A percentile compares a stretch with the other conserved stretches of the same genome.
Conservation (phyloP, 306 rosid species). For the Macrotyloma uniflorum region DNA sequence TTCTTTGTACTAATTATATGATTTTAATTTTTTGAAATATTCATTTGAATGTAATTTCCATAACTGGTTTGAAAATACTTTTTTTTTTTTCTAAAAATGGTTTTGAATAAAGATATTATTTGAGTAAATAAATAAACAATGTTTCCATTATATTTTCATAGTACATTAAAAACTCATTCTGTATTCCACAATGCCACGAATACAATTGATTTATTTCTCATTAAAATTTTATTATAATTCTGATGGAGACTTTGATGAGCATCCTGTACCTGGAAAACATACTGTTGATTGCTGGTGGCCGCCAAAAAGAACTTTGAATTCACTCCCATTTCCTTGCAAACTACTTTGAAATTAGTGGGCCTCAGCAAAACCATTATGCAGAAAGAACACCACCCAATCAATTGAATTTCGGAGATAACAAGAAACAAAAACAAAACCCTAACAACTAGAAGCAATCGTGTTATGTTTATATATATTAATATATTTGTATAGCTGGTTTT, state of each 20-base stretch:
- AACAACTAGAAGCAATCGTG: not conserved
- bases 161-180: not conserved
- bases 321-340: not conserved
- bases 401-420: conserved; percentile 4
- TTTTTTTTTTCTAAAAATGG: not conserved
- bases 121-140: not conserved
- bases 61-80: not conserved
- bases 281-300: not conserved
- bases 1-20: not conserved
- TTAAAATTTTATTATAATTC: not conserved
- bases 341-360: not conserved
- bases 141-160: not conserved
- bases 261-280: not conserved
- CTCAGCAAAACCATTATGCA: not conserved
- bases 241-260: not conserved
- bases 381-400: not conserved
- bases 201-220: not conserved
- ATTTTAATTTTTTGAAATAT: not conserved
- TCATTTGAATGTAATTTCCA: not conserved
- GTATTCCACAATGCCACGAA: not conserved
- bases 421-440: not conserved
- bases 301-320: not conserved
- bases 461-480: not conserved
- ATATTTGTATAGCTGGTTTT: not conserved
- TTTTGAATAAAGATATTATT: no score